phyloP scores from a whole-genome alignment of 768 basidiomycete species.

The Tricholoma matsutake region DNA sequence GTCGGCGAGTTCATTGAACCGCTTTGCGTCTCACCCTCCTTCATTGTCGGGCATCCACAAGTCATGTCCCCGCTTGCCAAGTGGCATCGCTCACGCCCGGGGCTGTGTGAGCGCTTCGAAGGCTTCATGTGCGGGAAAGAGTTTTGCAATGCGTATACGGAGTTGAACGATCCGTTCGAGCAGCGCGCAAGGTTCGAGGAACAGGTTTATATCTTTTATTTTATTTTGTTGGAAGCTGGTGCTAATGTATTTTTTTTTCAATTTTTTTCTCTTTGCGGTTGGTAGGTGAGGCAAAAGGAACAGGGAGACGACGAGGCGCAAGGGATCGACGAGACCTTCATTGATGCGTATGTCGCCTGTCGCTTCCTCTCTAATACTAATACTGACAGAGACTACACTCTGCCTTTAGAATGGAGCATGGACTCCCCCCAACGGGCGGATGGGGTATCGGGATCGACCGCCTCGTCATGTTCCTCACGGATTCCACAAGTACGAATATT shows the following conservation, averaged over 20 bases:
- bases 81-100: conserved; percentile 95
- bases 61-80: conserved; percentile 99
- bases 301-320: conserved; percentile 98
- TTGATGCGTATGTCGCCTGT: conserved; percentile 66
- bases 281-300: conserved; percentile 84
- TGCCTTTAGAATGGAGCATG: conserved; percentile 79
- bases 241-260: too few species aligned
- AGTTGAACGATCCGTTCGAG: conserved; percentile 98
- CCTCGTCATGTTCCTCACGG: conserved; percentile 97
- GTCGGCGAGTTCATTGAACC: conserved; percentile 98
- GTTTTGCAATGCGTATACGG: conserved; percentile 98
- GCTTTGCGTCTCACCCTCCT: conserved; percentile 92
- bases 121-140: conserved; percentile 98
- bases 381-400: not conserved
- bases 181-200: conserved; percentile 96
- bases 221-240: not conserved
- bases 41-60: conserved; percentile 99
- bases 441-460: conserved; percentile 97
- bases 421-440: conserved; percentile 84
- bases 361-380: not conserved
- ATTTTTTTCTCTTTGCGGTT: too few species aligned
- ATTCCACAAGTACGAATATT: conserved; percentile 75
- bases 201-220: conserved; percentile 45
- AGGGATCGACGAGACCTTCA: conserved; percentile 92
- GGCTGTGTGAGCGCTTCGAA: conserved; percentile 98